Percentiles rank a stretch among this genome's conserved stretches.
These are phyloP conservation scores for Lactifluus volemus DNA, from an alignment of 768 basidiomycete species.

Conservation along the genomic window DNA sequence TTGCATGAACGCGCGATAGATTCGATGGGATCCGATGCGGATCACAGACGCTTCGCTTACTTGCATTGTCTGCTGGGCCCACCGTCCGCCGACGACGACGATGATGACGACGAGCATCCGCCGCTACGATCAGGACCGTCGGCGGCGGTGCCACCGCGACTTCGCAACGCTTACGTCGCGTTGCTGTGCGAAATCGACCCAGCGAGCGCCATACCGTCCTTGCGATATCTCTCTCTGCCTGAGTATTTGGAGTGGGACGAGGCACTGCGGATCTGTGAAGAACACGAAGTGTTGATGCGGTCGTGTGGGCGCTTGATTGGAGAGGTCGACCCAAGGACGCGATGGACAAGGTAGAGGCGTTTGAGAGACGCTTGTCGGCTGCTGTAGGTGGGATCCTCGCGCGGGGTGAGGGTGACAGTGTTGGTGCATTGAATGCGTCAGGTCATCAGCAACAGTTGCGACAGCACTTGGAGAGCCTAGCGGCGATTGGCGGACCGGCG, in stretches of 20 bases:
- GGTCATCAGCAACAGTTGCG: slow-evolving; percentile 24
- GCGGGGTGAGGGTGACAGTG: not conserved
- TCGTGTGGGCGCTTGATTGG: slow-evolving; percentile 71
- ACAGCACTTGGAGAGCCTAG: slow-evolving; percentile 38
- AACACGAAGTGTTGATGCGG: slow-evolving; percentile 60
- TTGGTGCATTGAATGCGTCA: not conserved
- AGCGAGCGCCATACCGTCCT: slow-evolving; percentile 47
- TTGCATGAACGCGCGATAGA: slow-evolving; percentile 57
- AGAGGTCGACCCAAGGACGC: slow-evolving; percentile 56
- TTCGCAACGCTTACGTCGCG: slow-evolving; percentile 56
- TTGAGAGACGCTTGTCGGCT: slow-evolving; percentile 43
- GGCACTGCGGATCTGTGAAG: slow-evolving; percentile 57
- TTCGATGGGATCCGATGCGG: slow-evolving; percentile 35
- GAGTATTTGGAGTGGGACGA: slow-evolving; percentile 48
- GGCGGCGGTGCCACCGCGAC: slow-evolving; percentile 35
- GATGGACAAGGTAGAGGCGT: slow-evolving; percentile 54
- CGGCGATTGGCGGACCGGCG: slow-evolving; percentile 50
- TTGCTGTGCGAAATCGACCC: slow-evolving; percentile 71
- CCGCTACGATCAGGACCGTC: slow-evolving; percentile 29
- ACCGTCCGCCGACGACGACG: slow-evolving; percentile 28
- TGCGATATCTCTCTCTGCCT: slow-evolving; percentile 42
- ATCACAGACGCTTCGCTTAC: slow-evolving; percentile 62
- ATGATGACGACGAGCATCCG: slow-evolving; percentile 29
- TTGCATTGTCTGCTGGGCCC: slow-evolving; percentile 59
- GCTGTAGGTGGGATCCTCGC: slow-evolving; percentile 34